Percentiles rank a stretch among this genome's conserved stretches.
Conservation (phyloP, 2,329 filamentous ascomycete species). For the Exophiala aquamarina region DNA sequence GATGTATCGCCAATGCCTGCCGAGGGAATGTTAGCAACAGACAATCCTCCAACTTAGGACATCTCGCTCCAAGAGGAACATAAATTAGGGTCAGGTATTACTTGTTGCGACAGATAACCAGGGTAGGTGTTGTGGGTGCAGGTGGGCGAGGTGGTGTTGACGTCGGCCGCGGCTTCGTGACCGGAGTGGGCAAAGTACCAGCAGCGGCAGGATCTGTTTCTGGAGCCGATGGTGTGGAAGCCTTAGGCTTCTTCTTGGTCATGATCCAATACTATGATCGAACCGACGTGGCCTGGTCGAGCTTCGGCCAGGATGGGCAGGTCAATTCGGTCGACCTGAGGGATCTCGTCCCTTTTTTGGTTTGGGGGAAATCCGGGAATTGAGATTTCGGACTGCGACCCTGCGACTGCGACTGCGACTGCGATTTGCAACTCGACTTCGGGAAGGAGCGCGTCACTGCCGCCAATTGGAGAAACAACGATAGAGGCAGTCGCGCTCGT, state of each 20-base stretch:
- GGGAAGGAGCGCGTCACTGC: too few species aligned
- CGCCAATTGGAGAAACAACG: too few species aligned
- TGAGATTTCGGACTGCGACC: too few species aligned
- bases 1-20: conserved; percentile 81
- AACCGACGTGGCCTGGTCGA: too few species aligned
- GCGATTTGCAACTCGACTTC: too few species aligned
- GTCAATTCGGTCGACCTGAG: too few species aligned
- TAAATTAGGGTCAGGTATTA: conserved; percentile 38
- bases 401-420: too few species aligned
- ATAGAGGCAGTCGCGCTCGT: too few species aligned
- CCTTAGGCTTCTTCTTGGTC: conserved; percentile 21
- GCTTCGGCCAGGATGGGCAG: too few species aligned
- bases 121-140: conserved; percentile 44
- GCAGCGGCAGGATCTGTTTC: background rate
- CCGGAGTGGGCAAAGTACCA: background rate
- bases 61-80: conserved; percentile 4
- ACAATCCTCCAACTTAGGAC: background rate
- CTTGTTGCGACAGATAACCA: conserved; percentile 69
- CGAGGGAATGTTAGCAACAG: background rate
- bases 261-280: conserved; percentile 4
- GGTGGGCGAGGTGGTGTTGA: background rate
- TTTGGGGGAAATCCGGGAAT: too few species aligned
- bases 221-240: conserved; percentile 4
- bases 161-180: background rate
- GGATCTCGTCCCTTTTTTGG: too few species aligned